These are phyloP conservation scores for Aschersonia sp. DNA, from an alignment of 2,329 filamentous ascomycete genomes.

Conservation along the genomic window DNA sequence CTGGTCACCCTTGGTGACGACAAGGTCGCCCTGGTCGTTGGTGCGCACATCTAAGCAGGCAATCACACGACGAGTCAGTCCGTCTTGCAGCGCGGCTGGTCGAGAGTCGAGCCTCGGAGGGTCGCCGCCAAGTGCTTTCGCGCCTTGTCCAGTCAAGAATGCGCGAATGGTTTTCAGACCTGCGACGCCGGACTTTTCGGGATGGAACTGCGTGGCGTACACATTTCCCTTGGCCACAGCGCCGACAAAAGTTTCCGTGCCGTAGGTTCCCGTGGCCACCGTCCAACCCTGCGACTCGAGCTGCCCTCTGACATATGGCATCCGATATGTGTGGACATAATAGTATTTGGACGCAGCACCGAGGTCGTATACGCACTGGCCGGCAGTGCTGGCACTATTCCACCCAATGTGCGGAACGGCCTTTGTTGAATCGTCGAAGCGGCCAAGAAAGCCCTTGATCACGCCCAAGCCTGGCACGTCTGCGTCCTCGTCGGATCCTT, in stretches of 20 bases:
- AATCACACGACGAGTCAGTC: slow-evolving; percentile 84
- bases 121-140: slow-evolving; percentile 28
- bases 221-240: slow-evolving; percentile 77
- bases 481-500: slow-evolving; percentile 68
- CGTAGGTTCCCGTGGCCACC: slow-evolving; percentile 83
- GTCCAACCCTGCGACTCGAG: slow-evolving; percentile 77
- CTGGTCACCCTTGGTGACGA: slow-evolving; percentile 96
- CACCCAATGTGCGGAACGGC: slow-evolving; percentile 98
- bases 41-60: slow-evolving; percentile 91
- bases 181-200: slow-evolving; percentile 88
- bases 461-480: slow-evolving; percentile 59
- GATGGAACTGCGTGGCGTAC: slow-evolving; percentile 91
- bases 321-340: slow-evolving; percentile 93
- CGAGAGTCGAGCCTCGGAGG: slow-evolving; percentile 4
- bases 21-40: slow-evolving; percentile 87
- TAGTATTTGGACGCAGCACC: slow-evolving; percentile 85
- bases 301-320: slow-evolving; percentile 56
- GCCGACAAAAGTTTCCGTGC: slow-evolving; percentile 78
- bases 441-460: slow-evolving; percentile 54
- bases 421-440: slow-evolving; percentile 66
- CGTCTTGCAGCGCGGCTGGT: slow-evolving; percentile 30
- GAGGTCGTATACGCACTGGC: slow-evolving; percentile 56
- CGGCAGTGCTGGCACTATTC: slow-evolving; percentile 69
- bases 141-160: slow-evolving; percentile 62
- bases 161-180: slow-evolving; percentile 72